Conservation (phyloP, 2,329 filamentous ascomycete species). For the Calonectria pteridis region DNA sequence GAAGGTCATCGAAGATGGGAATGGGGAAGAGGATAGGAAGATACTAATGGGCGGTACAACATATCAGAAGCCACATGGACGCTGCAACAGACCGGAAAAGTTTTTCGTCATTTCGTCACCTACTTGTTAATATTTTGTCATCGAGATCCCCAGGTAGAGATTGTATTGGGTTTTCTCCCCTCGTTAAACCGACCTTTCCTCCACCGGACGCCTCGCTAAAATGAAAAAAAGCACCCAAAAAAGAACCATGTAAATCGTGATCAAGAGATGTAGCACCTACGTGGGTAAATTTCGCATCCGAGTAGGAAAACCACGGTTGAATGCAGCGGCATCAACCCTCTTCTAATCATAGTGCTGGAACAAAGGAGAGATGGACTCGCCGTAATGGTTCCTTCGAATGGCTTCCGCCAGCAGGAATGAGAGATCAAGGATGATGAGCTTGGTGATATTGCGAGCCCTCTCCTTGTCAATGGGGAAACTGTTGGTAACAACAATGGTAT, state of each 20-base stretch:
- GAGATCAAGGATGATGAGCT: slow-evolving; percentile 90
- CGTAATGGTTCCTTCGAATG: slow-evolving; percentile 96
- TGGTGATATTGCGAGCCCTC: slow-evolving; percentile 77
- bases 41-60: neutral
- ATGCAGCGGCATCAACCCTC: slow-evolving; percentile 12
- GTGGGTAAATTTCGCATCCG: slow-evolving; percentile 11
- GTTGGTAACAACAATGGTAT: slow-evolving; percentile 95
- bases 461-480: slow-evolving; percentile 91
- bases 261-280: slow-evolving; percentile 29
- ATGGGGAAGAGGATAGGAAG: neutral
- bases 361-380: slow-evolving; percentile 80
- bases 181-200: slow-evolving; percentile 37
- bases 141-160: slow-evolving; percentile 29
- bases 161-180: slow-evolving; percentile 29
- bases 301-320: neutral
- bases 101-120: slow-evolving; percentile 44
- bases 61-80: neutral
- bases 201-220: slow-evolving; percentile 54
- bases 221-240: slow-evolving; percentile 35
- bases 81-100: slow-evolving; percentile 24
- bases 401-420: slow-evolving; percentile 91
- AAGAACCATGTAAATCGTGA: slow-evolving; percentile 33
- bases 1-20: neutral
- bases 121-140: slow-evolving; percentile 32
- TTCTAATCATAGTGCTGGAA: slow-evolving; percentile 76